Percentiles rank a stretch among this genome's conserved stretches.
These are phyloP conservation scores for Periconia sp. DNA, from an alignment of 2,329 filamentous ascomycete species.

Conservation along the genomic window DNA sequence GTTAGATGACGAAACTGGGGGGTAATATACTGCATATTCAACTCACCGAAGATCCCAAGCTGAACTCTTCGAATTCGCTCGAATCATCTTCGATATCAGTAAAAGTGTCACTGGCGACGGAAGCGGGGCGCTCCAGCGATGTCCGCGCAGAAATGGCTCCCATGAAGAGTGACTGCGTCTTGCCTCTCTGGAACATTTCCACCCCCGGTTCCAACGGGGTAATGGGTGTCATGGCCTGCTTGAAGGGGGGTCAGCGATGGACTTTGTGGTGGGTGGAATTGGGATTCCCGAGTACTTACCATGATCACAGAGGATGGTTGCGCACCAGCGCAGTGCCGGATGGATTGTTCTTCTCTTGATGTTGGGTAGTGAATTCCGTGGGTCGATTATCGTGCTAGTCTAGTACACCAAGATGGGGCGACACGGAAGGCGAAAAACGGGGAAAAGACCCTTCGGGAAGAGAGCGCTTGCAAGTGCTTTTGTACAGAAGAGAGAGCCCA, in stretches of 20 bases:
- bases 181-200: slow-evolving; percentile 54
- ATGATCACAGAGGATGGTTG: slow-evolving; percentile 32
- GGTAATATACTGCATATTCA: not conserved
- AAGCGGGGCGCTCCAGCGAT: slow-evolving; percentile 61
- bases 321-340: slow-evolving; percentile 20
- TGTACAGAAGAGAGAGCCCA: slow-evolving; percentile 47
- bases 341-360: slow-evolving; percentile 12
- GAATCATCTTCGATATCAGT: slow-evolving; percentile 69
- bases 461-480: slow-evolving; percentile 46
- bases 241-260: slow-evolving; percentile 21
- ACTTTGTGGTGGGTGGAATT: slow-evolving; percentile 7
- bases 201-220: slow-evolving; percentile 47
- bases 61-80: slow-evolving; percentile 51
- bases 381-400: slow-evolving; percentile 27
- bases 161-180: slow-evolving; percentile 62
- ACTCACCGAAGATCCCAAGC: slow-evolving; percentile 67
- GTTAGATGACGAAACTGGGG: slow-evolving; percentile 20
- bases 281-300: slow-evolving; percentile 24
- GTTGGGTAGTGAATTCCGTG: slow-evolving; percentile 24
- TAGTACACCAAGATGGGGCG: slow-evolving; percentile 34
- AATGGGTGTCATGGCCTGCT: slow-evolving; percentile 51
- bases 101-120: slow-evolving; percentile 76
- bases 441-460: slow-evolving; percentile 43
- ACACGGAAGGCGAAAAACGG: slow-evolving; percentile 37
- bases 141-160: slow-evolving; percentile 37